These are phyloP conservation scores for Suhomyces maxii DNA, from an alignment of 1,139 yeast genomes.

Conservation along the genomic window DNA sequence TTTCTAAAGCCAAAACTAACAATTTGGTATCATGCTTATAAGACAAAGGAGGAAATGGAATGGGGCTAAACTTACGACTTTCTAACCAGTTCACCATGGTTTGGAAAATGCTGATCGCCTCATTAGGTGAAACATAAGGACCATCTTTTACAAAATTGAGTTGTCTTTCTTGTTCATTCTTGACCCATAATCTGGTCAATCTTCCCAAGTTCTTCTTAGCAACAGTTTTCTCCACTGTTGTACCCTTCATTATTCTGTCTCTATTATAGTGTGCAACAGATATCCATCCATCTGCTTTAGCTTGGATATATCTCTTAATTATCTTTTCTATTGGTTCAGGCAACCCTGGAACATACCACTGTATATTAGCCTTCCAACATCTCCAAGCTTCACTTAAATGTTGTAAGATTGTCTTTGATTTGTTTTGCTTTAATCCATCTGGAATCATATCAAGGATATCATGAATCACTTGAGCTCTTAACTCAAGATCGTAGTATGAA, in stretches of 20 bases:
- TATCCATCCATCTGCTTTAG: constrained; percentile 97
- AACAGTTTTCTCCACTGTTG: constrained; percentile 89
- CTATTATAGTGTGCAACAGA: constrained; percentile 91
- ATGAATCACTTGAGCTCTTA: constrained; percentile 92
- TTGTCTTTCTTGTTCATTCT: constrained; percentile 90
- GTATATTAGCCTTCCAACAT: constrained; percentile 98
- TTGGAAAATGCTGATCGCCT: constrained; percentile 83
- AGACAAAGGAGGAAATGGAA: constrained; percentile 90
- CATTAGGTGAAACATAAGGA: constrained; percentile 81
- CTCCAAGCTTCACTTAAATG: constrained; percentile 99
- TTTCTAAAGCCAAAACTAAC: constrained; percentile 84
- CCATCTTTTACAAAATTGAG: constrained; percentile 79
- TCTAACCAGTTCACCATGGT: constrained; percentile 95
- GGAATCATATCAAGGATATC: constrained; percentile 98
- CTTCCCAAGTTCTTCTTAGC: constrained; percentile 92
- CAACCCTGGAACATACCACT: constrained; percentile 97
- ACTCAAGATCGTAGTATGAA: constrained; percentile 89
- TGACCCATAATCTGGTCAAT: constrained; percentile 87
- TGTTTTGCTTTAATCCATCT: constrained; percentile 85
- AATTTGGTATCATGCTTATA: constrained; percentile 93
- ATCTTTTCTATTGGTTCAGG: constrained; percentile 88
- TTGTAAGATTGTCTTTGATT: constrained; percentile 83
- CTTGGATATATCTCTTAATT: constrained; percentile 84
- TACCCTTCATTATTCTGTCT: constrained; percentile 84
- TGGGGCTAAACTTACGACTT: constrained; percentile 76